These are phyloP conservation scores for Penicillium pancosmium DNA, from an alignment of 495 filamentous ascomycete species.

Conservation along the genomic window DNA sequence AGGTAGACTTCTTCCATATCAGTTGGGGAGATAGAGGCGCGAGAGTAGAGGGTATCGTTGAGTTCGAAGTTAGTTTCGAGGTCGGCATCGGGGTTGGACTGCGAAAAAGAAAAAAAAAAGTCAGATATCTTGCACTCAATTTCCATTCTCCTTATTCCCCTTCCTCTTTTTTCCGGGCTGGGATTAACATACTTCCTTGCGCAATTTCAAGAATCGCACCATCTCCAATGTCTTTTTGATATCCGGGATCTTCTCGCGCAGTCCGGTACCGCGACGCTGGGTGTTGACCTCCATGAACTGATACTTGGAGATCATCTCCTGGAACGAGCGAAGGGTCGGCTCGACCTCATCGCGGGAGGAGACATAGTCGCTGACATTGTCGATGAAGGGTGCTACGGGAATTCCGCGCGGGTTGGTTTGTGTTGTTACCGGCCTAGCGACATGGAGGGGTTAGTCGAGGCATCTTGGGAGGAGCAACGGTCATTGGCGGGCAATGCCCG, in stretches of 20 bases:
- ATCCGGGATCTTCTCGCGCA: slow-evolving; percentile 95
- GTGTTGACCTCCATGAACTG: slow-evolving; percentile 99
- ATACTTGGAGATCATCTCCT: slow-evolving; percentile 99
- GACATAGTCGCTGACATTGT: slow-evolving; percentile 95
- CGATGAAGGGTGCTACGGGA: slow-evolving; percentile 91
- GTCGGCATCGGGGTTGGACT: slow-evolving; percentile 26
- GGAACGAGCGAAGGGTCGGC: slow-evolving; percentile 84
- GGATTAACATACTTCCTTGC: slow-evolving; percentile 28
- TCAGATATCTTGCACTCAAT: neutral
- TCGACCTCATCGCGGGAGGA: slow-evolving; percentile 85
- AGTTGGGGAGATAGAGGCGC: slow-evolving; percentile 74
- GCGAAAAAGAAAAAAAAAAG: slow-evolving; percentile 3
- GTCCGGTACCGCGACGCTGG: slow-evolving; percentile 74
- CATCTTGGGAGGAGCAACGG: neutral
- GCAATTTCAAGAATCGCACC: slow-evolving; percentile 74
- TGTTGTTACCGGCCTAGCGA: slow-evolving; percentile 31
- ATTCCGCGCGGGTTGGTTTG: slow-evolving; percentile 90
- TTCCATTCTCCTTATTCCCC: neutral
- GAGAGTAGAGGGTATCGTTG: slow-evolving; percentile 94
- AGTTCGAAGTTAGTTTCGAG: slow-evolving; percentile 94
- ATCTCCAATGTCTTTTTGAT: slow-evolving; percentile 97
- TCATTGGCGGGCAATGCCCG: neutral
- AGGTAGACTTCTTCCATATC: slow-evolving; percentile 94
- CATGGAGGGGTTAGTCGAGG: slow-evolving; percentile 29
- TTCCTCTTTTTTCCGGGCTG: neutral